These are phyloP conservation scores for Raddia distichophylla DNA, from an alignment of 176 grass and related monocot species.

Conservation along the genomic window DNA sequence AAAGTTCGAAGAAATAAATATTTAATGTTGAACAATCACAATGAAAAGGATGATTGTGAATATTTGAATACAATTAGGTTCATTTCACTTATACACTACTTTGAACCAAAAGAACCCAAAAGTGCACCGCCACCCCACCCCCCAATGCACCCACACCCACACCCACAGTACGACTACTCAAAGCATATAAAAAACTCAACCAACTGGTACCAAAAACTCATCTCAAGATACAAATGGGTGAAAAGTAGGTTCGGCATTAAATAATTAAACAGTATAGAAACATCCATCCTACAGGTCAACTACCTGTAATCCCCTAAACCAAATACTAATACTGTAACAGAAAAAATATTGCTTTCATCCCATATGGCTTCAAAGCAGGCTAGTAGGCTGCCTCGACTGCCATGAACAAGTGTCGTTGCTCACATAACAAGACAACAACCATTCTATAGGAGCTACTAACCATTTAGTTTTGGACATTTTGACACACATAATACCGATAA, in stretches of 20 bases:
- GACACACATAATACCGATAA: background rate
- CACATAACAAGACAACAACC: background rate
- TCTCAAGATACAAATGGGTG: background rate
- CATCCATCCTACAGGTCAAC: background rate
- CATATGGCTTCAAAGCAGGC: slow-evolving; percentile 12
- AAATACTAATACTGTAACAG: background rate
- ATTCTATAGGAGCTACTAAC: background rate
- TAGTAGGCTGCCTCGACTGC: background rate
- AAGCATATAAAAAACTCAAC: slow-evolving; percentile 6
- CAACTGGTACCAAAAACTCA: background rate
- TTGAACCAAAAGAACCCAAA: background rate
- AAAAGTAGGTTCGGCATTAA: background rate
- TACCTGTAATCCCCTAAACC: background rate
- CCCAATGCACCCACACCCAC: too few species aligned
- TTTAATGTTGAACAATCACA: slow-evolving; percentile 8
- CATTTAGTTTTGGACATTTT: background rate
- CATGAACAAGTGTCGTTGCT: background rate
- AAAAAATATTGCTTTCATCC: slow-evolving; percentile 18
- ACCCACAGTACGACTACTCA: background rate
- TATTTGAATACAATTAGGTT: background rate
- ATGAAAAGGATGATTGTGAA: background rate
- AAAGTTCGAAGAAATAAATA: background rate
- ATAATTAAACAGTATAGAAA: background rate
- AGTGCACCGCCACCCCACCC: too few species aligned
- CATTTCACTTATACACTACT: slow-evolving; percentile 1